These are phyloP conservation scores for Fusarium odoratissimum DNA, from an alignment of 2,329 filamentous ascomycete species.

Conservation along the genomic window DNA sequence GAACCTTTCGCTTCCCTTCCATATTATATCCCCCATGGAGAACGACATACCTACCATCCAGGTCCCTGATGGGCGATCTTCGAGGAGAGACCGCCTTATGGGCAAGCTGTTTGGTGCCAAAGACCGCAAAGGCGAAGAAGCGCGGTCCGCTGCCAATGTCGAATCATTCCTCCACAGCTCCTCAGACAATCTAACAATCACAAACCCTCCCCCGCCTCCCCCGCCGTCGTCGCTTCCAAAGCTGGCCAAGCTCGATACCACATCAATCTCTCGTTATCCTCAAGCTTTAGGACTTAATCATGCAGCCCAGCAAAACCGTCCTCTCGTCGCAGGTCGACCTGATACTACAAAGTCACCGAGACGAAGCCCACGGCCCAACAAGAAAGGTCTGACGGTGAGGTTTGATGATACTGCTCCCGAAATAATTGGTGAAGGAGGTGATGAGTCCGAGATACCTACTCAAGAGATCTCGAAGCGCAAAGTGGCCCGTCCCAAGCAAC, in stretches of 20 bases:
- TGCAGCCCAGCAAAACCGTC: conserved; percentile 58
- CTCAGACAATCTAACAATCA: conserved; percentile 65
- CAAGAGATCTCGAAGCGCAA: conserved; percentile 75
- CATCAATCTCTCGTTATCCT: conserved; percentile 65
- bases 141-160: conserved; percentile 59
- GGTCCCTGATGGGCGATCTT: conserved; percentile 55
- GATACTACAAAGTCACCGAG: conserved; percentile 58
- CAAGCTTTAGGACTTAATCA: conserved; percentile 62
- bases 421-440: conserved; percentile 90
- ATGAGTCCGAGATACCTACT: conserved; percentile 80
- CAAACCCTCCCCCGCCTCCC: conserved; percentile 61
- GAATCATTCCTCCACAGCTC: conserved; percentile 69
- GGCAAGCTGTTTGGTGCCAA: conserved; percentile 69
- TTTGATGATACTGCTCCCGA: conserved; percentile 81
- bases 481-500: conserved; percentile 49
- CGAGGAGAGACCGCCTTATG: conserved; percentile 68
- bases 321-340: conserved; percentile 52
- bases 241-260: conserved; percentile 68
- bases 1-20: conserved; percentile 27
- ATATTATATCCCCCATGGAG: conserved; percentile 54
- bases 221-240: conserved; percentile 57
- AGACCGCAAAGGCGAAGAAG: conserved; percentile 53
- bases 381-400: conserved; percentile 77
- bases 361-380: conserved; percentile 60
- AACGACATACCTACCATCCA: conserved; percentile 55